Conservation (phyloP, 1,284 basidiomycete species). For the Cryptococcus sp. region DNA sequence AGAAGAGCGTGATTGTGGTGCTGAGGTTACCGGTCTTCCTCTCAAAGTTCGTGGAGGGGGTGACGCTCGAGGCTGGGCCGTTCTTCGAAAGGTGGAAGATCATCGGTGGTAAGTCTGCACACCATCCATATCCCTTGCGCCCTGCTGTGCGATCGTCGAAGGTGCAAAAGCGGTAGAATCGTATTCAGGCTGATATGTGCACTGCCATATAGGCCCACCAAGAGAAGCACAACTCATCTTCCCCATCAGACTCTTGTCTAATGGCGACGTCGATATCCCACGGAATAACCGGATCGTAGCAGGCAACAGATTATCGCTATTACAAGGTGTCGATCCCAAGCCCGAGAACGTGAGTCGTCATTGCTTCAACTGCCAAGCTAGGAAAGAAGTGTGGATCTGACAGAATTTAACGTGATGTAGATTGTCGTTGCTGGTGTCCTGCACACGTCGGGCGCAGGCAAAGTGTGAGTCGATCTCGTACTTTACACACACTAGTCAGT, state of each 20-base stretch:
- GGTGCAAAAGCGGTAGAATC: background rate
- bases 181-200: background rate
- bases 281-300: slow-evolving; percentile 74
- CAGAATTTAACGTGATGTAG: slow-evolving; percentile 55
- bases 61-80: slow-evolving; percentile 75
- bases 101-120: slow-evolving; percentile 69
- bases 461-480: slow-evolving; percentile 60
- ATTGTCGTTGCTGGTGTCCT: slow-evolving; percentile 90
- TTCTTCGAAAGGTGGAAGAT: slow-evolving; percentile 99
- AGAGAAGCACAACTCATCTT: slow-evolving; percentile 89
- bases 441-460: slow-evolving; percentile 81
- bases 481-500: background rate
- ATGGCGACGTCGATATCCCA: slow-evolving; percentile 71
- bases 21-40: slow-evolving; percentile 83
- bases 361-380: background rate
- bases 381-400: background rate
- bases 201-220: slow-evolving; percentile 60
- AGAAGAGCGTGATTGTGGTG: slow-evolving; percentile 65
- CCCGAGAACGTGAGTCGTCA: slow-evolving; percentile 55
- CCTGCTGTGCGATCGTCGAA: background rate
- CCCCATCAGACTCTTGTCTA: slow-evolving; percentile 67
- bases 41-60: slow-evolving; percentile 91
- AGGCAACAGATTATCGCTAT: slow-evolving; percentile 73
- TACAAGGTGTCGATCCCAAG: slow-evolving; percentile 83
- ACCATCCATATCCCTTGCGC: background rate